Evolutionary conservation across 768 basidiomycete species (phyloP), one percentile per base, ranked within the genome.

Genomic region (Suillus placidus): DNA sequence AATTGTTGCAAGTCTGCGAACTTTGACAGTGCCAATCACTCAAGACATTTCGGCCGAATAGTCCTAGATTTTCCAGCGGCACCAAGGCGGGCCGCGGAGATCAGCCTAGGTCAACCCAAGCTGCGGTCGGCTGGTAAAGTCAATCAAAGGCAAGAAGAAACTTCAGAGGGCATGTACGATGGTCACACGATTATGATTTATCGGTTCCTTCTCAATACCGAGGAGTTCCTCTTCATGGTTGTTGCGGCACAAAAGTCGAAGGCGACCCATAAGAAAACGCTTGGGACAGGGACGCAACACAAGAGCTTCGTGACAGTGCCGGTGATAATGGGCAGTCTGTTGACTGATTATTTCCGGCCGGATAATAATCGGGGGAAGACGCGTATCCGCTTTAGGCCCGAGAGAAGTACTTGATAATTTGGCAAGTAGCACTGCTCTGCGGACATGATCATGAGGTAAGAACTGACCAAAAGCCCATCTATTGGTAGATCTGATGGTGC

Each of bases 171-270:
- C 10, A 40, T 40, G 57, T 40, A 58, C 9, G 26, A 40, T 26
- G 57, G 5, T 60, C 58, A 60, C 18, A 60, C 40, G 42, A 30
- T 42, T 30, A 12, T 42, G 40, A 60, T 42, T 42, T 42, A 40
- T 32, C 16, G 12, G 12, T 20, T 18, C 18, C 26, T 58, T 58
- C 38, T 42, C 12, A 10, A 60, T 7, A 32, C 30, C 40, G 58
- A 43, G 38, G 58, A 30, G 26, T 58, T 58, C 37, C n/a, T 38
- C 23, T 58, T 58, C 37, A 40, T 58, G 40, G 16, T 13, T 38
- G 56, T 38, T 58, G 37, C n/a, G 37, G n/a, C 35, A 35, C 35
- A 23, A 57, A 57, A 58, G 56, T 58, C 56, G 37, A 58, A 38
- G 56, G 56, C 4, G 6, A 52, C 51, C 51, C 52, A 32, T 54